Conservation (phyloP, 306 rosid species). For the Cucumis hystrix region DNA sequence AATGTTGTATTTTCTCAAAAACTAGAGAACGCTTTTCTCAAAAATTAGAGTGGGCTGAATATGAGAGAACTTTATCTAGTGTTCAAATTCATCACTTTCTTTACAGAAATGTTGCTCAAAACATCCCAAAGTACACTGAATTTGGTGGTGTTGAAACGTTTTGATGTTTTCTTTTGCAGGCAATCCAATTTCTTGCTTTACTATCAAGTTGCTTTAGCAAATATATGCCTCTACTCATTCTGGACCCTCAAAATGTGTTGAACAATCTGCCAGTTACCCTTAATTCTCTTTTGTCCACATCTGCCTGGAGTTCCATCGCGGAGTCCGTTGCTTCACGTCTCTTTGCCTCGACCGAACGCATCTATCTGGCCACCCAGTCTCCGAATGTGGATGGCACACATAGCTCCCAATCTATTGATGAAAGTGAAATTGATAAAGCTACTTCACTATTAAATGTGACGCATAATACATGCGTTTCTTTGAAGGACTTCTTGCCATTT, state of each 20-base stretch:
- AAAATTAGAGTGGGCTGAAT: too few species aligned
- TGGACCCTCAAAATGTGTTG: slow-evolving; percentile 46
- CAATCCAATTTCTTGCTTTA: slow-evolving; percentile 56
- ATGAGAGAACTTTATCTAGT: neutral
- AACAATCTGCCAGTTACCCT: slow-evolving; percentile 71
- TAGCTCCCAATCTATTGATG: slow-evolving; percentile 49
- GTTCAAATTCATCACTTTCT: neutral
- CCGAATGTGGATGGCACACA: slow-evolving; percentile 16
- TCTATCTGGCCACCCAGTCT: slow-evolving; percentile 30
- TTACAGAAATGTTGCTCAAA: neutral
- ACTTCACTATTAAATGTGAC: slow-evolving; percentile 31
- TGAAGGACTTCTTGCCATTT: slow-evolving; percentile 58
- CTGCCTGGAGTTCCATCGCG: slow-evolving; percentile 40
- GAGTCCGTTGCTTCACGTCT: slow-evolving; percentile 44
- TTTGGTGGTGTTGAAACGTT: neutral
- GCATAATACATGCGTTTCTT: slow-evolving; percentile 46
- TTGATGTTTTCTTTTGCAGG: slow-evolving; percentile 28
- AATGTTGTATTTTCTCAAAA: neutral
- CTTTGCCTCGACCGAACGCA: slow-evolving; percentile 53
- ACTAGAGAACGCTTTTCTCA: neutral
- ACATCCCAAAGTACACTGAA: neutral
- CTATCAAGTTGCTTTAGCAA: slow-evolving; percentile 71
- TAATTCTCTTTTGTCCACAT: slow-evolving; percentile 46
- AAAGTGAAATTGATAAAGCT: slow-evolving; percentile 47
- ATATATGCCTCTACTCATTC: slow-evolving; percentile 69